Base-by-base conservation (phyloP, 2,329 filamentous ascomycete species). In the Dichotomopilus funicola region DNA sequence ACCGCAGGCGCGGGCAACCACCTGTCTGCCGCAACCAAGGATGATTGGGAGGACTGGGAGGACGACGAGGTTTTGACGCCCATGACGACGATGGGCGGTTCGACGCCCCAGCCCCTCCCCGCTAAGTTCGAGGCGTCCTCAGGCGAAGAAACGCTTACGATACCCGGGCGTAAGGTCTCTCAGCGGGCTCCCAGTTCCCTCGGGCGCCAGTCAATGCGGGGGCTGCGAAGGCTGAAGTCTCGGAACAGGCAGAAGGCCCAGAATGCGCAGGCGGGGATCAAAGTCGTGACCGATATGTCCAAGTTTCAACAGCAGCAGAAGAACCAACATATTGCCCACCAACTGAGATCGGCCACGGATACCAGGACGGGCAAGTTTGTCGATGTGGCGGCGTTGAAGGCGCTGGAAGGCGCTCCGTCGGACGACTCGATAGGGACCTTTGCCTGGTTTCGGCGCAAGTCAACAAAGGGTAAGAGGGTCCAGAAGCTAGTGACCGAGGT, bases 271-370 rank as follows among this genome's bases (percentile, higher is more conserved):
- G 80, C 80, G 7, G 83, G 83, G 10, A 87, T 88, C 65, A 85
- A 75, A 60, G 68, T 90, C 19, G 82, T 89, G 60, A 91, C 87
- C 2, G 85, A 85, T 65, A 85, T 89, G 74, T 73, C 81, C 58
- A 73, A 69, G 58, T 75, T 75, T 66, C 37, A 38, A 38, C 75
- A 66, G 67, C 76, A 69, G 54, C 65, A 62, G 53, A 71, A 67
- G 62, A 75, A 66, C 67, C 76, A 69, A 53, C 66, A 60, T 61
- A 67, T 65, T 27, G 65, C 64, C 10, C 65, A 67, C 40, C 65
- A 70, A 6, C 64, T 67, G 50, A 67, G 58, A 49, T 44, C 53
- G 10, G 49, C 40, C 6, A 43, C 53, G 6, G 56, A 64, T 38
- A 65, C 63, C 49, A 67, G 61, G 42, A 71, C 64, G 33, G 64